Evolutionary conservation across 2,329 filamentous ascomycete genomes (phyloP), one percentile per base, ranked within the genome.

Genomic region (Fusarium nygamai): DNA sequence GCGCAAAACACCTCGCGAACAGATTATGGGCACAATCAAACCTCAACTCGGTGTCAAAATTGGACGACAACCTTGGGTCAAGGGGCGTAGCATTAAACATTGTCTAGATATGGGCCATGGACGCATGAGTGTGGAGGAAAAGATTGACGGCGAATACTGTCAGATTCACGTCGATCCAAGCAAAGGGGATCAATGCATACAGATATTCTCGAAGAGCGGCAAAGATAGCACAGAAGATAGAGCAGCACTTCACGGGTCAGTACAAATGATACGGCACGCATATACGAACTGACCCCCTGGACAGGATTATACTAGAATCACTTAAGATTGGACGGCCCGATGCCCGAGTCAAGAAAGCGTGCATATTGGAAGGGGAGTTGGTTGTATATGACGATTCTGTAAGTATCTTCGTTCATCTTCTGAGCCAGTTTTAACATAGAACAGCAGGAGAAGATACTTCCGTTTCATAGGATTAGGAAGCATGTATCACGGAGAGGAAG

Each of bases 151-250:
- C 19, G 95, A 98, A 81, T 98, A 96, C 75, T 97, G 94, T 76
- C 95, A 98, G 80, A 90, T 98, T 36, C 95, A 98, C 77, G 85
- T 98, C 44, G 91, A 97, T 78, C 83, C 93, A 12, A 84, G 84
- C 14, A 90, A 88, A 57, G 83, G 84, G 22, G 79, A 66, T 3
- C 79, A 87, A 2, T 88, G 86, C 54, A 90, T 97, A 34, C 92
- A 92, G 72, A 96, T 98, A 36, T 98, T 96, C 80, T 97, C 94
- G 16, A 98, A 98, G 80, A 96, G 94, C 77, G 94, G 95, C 66
- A 97, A 96, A 80, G 94, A 98, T 74, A 96, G 94, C 50, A 98
- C 94, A 0, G 79, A 84, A 59, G 95, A 97, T 80, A 89, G 93
- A 39, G 76, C 81, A 17, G 85, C 84, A 3, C 81, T 97, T 29